Percentiles rank a stretch among this genome's conserved stretches.
Conservation (phyloP, 225 moss, liverwort and hornwort species). For the Marchantia polymorpha region DNA sequence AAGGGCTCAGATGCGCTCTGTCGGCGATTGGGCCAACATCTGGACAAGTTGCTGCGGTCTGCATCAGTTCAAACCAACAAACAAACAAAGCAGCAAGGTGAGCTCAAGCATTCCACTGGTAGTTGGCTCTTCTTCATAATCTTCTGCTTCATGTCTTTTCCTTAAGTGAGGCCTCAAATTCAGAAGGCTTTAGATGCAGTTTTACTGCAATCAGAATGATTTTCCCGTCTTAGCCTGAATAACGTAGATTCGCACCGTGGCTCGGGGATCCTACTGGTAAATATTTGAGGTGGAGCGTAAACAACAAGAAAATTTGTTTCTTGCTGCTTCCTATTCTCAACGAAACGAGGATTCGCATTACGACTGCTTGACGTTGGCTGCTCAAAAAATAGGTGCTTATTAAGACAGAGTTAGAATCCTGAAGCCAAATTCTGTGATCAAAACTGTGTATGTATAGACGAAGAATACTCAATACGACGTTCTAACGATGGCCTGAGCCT, state of each 20-base stretch:
- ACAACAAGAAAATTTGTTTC: too few relatives aligned
- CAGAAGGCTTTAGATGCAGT: not conserved
- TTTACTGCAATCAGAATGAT: not conserved
- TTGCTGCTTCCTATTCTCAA: not conserved
- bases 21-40: conserved; percentile 65
- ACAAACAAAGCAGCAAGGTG: conserved; percentile 2
- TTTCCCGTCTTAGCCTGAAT: not conserved
- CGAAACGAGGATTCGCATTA: not conserved
- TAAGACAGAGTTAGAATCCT: not conserved
- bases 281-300: too few relatives aligned
- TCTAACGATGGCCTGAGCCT: not conserved
- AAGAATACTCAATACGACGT: not conserved
- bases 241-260: too few relatives aligned
- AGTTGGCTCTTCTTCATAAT: not conserved
- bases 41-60: conserved; percentile 73
- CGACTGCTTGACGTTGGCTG: not conserved
- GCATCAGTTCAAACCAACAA: conserved; percentile 31
- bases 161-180: not conserved
- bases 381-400: not conserved
- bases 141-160: not conserved
- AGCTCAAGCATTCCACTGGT: conserved; percentile 3
- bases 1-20: conserved; percentile 57
- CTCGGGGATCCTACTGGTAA: too few relatives aligned
- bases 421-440: not conserved
- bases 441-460: not conserved